Evolutionary conservation across 1,284 basidiomycete genomes (phyloP), one percentile per base, ranked within the genome.

Genomic region (Puccinia polysora): DNA sequence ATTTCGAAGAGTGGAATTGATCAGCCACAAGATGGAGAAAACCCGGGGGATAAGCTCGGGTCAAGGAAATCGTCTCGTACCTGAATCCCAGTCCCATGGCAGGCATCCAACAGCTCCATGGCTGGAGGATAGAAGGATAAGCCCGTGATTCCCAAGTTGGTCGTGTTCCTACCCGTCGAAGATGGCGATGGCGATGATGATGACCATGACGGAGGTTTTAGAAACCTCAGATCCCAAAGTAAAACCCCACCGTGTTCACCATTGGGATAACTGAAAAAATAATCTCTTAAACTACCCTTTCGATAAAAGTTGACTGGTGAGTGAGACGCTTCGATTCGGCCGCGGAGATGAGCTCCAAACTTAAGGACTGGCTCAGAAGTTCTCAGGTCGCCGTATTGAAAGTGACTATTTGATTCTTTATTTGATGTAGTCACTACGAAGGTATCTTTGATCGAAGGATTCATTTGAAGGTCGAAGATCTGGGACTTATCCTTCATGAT

Each of bases 191-290:
- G 43, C 10, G 36, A 40, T 12, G 56, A 30, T 10, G 38, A 45
- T 4, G 40, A 23, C 5, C 25, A 60, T 25, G 36, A 60, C 2
- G 40, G 4, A 15, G 58, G n/a, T 14, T 25, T 28, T 32, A 38
- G 36, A 50, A 40, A 71, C 18, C 69, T 14, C 12, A 71, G 36
- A 52, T 71, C 69, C 69, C 69, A 71, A 14, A 71, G 36, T 18
- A 52, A 53, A 1, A 63, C 50, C 4, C 59, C 59, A 32, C 59
- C 50, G 6, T 20, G 7, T 15, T 71, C 36, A 1, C 43, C 38
- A n/a, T 52, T 50, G 1, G 69, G 69, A 63, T 71, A 71, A 40
- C 50, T 53, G 32, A 63, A 71, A n/a, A 62, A 40, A 34, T 71
- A 43, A 25, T 63, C 69, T 23, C 50, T 40, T 34, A 71, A 32